Percentiles rank a stretch among this genome's conserved stretches.
These are phyloP conservation scores for Schizochytrium sp. DNA, from an alignment of 108 stramenopile species.

Conservation along the genomic window DNA sequence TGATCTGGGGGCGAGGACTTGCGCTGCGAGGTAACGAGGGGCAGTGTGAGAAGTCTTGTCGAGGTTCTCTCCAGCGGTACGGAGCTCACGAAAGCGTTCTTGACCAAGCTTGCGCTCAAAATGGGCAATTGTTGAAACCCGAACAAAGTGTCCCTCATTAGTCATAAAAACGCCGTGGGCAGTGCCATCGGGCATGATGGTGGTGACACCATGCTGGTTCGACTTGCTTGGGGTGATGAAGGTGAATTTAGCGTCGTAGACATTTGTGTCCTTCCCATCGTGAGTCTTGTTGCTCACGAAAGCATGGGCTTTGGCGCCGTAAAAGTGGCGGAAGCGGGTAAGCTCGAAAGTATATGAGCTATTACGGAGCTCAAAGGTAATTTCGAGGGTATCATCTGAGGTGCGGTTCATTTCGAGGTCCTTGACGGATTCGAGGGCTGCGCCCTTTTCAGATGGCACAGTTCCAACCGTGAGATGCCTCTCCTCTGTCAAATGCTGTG, in stretches of 20 bases:
- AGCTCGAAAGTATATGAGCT: background rate
- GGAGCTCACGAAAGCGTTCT: background rate
- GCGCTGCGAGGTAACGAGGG: constrained; percentile 34
- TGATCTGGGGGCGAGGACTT: constrained; percentile 33
- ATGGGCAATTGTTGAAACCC: background rate
- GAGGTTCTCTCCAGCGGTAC: background rate
- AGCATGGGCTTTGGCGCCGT: constrained; percentile 34
- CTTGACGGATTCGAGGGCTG: background rate
- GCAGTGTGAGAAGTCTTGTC: background rate
- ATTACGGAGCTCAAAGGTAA: constrained; percentile 16
- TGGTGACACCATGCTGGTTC: background rate
- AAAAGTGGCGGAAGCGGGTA: background rate
- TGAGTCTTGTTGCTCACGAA: background rate
- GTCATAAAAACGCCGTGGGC: background rate
- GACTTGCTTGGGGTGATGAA: background rate
- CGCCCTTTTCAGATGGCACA: background rate
- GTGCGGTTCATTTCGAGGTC: constrained; percentile 15
- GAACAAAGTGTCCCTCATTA: background rate
- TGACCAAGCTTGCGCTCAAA: background rate
- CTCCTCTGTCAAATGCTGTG: background rate
- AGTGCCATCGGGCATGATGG: constrained; percentile 30
- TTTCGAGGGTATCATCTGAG: background rate
- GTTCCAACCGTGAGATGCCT: background rate
- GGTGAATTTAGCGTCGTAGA: constrained; percentile 46
- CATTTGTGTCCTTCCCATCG: background rate